These are phyloP conservation scores for Noccaea bulbosa DNA, from an alignment of 345 rosid species.

Conservation along the genomic window DNA sequence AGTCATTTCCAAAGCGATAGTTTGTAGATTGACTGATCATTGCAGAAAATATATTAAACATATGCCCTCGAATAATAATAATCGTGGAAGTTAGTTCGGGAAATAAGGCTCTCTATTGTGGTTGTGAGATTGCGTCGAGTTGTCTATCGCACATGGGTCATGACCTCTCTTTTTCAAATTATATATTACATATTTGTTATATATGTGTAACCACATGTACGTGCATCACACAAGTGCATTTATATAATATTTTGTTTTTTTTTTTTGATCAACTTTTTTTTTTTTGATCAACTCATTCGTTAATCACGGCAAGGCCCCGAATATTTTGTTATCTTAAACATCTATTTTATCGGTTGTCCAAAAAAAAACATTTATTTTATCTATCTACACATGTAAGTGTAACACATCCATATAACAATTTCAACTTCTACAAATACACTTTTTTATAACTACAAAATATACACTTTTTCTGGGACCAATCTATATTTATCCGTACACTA, in stretches of 20 bases:
- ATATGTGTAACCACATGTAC: constrained; percentile 24
- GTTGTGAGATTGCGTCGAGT: constrained; percentile 37
- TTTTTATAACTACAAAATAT: constrained; percentile 23
- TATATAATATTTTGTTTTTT: constrained; percentile 7
- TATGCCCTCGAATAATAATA: constrained; percentile 1
- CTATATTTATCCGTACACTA: constrained; percentile 36
- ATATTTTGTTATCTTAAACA: not conserved
- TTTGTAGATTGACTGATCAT: constrained; percentile 9
- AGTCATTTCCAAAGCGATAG: constrained; percentile 9
- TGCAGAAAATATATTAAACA: not conserved
- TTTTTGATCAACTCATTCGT: no score
- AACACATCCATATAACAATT: constrained; percentile 18
- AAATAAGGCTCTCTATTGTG: constrained; percentile 25
- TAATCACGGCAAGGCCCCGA: no score
- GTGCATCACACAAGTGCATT: constrained; percentile 19
- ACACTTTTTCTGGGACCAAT: constrained; percentile 39
- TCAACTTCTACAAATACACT: constrained; percentile 28
- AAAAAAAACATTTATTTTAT: constrained; percentile 22
- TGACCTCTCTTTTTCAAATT: constrained; percentile 21
- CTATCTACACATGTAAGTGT: constrained; percentile 23
- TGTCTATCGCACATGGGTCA: constrained; percentile 44
- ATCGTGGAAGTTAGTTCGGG: constrained; percentile 29
- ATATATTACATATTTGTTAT: constrained; percentile 26
- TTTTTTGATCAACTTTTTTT: no score
- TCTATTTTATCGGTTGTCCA: constrained; percentile 22